These are phyloP conservation scores for Fraxinus sp. DNA, from an alignment of 305 asterid species.

Conservation along the genomic window DNA sequence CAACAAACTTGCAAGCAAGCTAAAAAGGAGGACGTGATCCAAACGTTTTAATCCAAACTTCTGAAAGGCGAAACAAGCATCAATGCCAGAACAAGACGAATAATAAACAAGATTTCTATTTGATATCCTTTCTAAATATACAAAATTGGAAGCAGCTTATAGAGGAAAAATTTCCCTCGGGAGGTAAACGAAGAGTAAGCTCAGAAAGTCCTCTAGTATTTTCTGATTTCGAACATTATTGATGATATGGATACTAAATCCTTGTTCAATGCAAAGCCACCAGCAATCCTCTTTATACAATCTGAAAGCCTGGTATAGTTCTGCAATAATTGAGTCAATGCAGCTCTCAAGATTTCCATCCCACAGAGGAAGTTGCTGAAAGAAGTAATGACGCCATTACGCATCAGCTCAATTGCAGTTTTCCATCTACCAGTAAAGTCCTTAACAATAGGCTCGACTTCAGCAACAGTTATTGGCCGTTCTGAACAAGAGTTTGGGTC, in stretches of 20 bases:
- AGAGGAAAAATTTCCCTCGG: background rate
- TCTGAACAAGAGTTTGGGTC: conserved; percentile 62
- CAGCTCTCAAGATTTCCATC: conserved; percentile 94
- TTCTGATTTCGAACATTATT: conserved; percentile 86
- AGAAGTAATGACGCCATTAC: conserved; percentile 82
- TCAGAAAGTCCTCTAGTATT: conserved; percentile 79
- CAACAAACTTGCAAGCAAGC: background rate
- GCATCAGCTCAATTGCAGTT: conserved; percentile 93
- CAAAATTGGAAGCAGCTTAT: background rate
- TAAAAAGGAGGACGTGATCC: background rate
- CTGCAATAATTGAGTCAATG: conserved; percentile 87
- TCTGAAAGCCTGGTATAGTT: conserved; percentile 91
- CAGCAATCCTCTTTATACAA: conserved; percentile 72
- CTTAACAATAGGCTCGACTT: conserved; percentile 84
- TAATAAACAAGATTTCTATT: background rate
- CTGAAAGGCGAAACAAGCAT: background rate
- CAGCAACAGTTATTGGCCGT: conserved; percentile 54
- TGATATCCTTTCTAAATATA: background rate
- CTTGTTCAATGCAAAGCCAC: conserved; percentile 79
- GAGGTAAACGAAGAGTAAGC: background rate
- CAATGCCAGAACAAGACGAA: background rate
- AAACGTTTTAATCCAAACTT: background rate
- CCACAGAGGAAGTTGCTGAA: conserved; percentile 92
- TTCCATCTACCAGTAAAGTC: conserved; percentile 95
- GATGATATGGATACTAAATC: conserved; percentile 91